Conservation (phyloP, 441 rosid genomes). For the Sinapis alba region DNA sequence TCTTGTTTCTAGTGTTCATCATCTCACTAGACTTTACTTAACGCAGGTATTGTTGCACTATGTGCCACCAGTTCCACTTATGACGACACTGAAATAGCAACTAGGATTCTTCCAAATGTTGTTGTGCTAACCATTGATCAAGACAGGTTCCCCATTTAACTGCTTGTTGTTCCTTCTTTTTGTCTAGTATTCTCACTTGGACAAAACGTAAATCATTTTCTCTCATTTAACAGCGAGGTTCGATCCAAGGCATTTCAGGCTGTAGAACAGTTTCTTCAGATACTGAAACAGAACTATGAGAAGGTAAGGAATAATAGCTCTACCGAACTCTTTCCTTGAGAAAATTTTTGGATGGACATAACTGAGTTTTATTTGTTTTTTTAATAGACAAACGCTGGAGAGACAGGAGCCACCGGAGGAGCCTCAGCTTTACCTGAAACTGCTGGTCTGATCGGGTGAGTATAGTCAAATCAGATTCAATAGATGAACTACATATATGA, state of each 20-base stretch:
- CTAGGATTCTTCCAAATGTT: conserved; percentile 89
- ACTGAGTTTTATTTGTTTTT: neutral
- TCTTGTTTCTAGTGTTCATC: neutral
- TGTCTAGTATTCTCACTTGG: neutral
- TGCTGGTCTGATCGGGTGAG: conserved; percentile 93
- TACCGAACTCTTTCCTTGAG: conserved; percentile 15
- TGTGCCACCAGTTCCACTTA: conserved; percentile 94
- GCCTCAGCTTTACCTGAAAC: conserved; percentile 82
- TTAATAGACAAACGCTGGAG: conserved; percentile 67
- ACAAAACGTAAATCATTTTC: conserved; percentile 17
- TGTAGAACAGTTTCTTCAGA: conserved; percentile 89
- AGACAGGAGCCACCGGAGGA: conserved; percentile 55
- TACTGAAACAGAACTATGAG: conserved; percentile 82
- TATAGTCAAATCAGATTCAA: neutral
- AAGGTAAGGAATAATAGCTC: conserved; percentile 54
- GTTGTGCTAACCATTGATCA: conserved; percentile 91
- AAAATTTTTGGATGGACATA: conserved; percentile 1
- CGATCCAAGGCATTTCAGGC: conserved; percentile 96
- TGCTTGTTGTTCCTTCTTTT: conserved; percentile 11
- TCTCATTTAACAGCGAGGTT: conserved; percentile 72
- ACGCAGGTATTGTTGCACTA: conserved; percentile 94
- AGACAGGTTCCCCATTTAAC: conserved; percentile 65
- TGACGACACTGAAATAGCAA: conserved; percentile 89
- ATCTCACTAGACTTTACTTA: conserved; percentile 25
- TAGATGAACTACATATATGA: neutral